Evolutionary conservation across 176 grass and related monocot species (phyloP).

Genomic region (Rhipidocladum racemiflorum): DNA sequence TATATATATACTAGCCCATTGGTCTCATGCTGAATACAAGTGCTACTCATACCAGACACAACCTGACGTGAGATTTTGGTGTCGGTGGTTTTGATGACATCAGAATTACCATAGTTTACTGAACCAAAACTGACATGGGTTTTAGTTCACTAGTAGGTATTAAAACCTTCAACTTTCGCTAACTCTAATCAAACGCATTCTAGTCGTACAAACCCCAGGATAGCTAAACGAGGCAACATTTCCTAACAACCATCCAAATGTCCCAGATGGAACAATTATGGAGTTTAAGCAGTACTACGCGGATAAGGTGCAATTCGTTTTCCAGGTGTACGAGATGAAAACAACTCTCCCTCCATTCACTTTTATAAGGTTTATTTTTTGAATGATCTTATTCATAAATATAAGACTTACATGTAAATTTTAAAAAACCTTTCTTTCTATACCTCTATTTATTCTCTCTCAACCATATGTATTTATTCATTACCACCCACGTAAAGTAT

Average conservation of each 20-base stretch:
- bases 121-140: not conserved
- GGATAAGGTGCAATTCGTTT: not conserved
- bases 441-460: too few relatives aligned
- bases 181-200: not conserved
- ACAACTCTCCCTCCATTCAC: too few relatives aligned
- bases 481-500: too few relatives aligned
- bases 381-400: too few relatives aligned
- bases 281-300: not conserved
- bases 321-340: not conserved
- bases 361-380: too few relatives aligned
- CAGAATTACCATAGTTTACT: not conserved
- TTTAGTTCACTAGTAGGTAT: not conserved
- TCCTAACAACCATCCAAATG: not conserved
- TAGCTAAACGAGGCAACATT: conserved; percentile 8
- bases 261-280: not conserved
- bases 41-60: too few relatives aligned
- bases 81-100: not conserved
- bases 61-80: not conserved
- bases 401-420: too few relatives aligned
- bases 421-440: too few relatives aligned
- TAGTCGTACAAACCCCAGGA: not conserved
- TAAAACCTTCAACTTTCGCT: not conserved
- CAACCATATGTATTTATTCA: too few relatives aligned
- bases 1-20: too few relatives aligned
- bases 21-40: too few relatives aligned